Conservation (phyloP, 805 yeast genomes). For the Wickerhamiella dianesei region DNA sequence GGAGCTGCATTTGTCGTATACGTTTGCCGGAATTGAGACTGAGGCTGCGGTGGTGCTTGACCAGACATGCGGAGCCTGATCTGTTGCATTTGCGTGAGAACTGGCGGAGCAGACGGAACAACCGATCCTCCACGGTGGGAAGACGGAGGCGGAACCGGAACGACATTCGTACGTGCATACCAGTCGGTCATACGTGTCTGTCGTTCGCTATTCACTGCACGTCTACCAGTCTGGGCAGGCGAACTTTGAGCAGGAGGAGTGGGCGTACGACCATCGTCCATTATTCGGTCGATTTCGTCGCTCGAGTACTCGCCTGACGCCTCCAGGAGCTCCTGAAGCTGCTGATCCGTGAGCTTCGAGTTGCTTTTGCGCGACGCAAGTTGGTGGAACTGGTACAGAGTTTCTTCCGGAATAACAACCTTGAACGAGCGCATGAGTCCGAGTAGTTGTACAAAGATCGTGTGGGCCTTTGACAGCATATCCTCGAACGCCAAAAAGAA, state of each 20-base stretch:
- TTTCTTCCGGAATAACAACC: conserved; percentile 37
- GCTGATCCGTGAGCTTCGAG: conserved; percentile 55
- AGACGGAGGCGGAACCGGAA: background rate
- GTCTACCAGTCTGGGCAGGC: no score
- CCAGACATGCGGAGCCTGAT: background rate
- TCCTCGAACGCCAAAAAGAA: conserved; percentile 69
- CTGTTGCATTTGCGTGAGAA: background rate
- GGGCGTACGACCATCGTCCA: background rate
- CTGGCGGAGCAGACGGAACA: conserved; percentile 3
- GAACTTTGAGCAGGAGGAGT: background rate
- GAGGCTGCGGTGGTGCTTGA: no score
- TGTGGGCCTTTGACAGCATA: conserved; percentile 29
- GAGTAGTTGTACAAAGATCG: conserved; percentile 18
- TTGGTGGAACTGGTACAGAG: conserved; percentile 38
- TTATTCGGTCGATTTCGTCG: conserved; percentile 5
- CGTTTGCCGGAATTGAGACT: no score
- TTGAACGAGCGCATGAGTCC: conserved; percentile 24
- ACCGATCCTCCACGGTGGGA: background rate
- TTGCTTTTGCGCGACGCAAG: conserved; percentile 42
- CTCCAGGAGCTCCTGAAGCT: conserved; percentile 44
- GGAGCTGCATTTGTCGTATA: no score
- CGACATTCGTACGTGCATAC: background rate
- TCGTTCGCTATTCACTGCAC: no score
- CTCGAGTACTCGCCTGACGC: conserved; percentile 7
- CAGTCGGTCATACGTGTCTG: background rate